phyloP scores from a whole-genome alignment of 2,329 filamentous ascomycete genomes.

The Pseudogymnoascus sp. region DNA sequence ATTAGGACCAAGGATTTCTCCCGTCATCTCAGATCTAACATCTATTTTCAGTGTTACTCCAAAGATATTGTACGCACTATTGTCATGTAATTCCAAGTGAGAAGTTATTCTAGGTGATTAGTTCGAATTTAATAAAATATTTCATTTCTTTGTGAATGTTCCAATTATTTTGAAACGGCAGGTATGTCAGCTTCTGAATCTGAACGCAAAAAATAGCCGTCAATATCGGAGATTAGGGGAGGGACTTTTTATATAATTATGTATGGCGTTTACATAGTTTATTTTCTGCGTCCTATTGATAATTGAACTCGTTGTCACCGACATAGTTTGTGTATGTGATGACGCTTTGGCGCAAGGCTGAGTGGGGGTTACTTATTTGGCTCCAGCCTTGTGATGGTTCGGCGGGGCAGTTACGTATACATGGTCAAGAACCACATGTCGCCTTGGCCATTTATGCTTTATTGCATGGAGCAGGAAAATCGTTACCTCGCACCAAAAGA shows the following conservation, averaged over 20 bases:
- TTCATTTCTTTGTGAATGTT: neutral
- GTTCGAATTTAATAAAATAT: neutral
- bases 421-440: constrained; percentile 1
- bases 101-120: neutral
- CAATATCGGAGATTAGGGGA: no score
- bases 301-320: neutral
- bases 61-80: neutral
- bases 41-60: neutral
- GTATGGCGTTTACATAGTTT: neutral
- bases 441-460: constrained; percentile 5
- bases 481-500: neutral
- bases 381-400: neutral
- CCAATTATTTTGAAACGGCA: neutral
- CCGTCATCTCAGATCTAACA: neutral
- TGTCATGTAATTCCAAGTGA: neutral
- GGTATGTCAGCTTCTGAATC: neutral
- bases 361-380: neutral
- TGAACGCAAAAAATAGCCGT: no score
- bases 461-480: neutral
- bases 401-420: constrained; percentile 5
- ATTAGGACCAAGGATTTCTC: neutral
- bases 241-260: neutral
- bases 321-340: neutral
- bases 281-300: neutral
- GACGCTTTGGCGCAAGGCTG: constrained; percentile 7